phyloP scores from a whole-genome alignment of 257 asterid species.

The Petunia axillaris region DNA sequence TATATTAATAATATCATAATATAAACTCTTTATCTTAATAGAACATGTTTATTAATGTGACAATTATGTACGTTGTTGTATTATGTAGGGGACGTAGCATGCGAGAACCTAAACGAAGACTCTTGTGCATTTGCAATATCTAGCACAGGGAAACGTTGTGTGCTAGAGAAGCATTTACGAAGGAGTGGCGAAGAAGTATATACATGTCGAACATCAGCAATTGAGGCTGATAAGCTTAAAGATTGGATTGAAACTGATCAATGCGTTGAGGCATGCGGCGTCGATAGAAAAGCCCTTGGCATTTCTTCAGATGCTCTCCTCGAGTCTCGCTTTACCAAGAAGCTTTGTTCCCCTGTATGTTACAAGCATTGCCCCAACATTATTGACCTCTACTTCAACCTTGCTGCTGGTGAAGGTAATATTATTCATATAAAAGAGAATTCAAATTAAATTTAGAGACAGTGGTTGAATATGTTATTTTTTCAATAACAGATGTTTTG shows the following conservation, averaged over 20 bases:
- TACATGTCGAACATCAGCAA: constrained; percentile 61
- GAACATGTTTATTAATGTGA: too few species aligned
- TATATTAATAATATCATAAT: too few species aligned
- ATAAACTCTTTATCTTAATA: too few species aligned
- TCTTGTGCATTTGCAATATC: constrained; percentile 71
- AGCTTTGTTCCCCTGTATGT: constrained; percentile 71
- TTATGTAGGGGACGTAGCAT: constrained; percentile 49
- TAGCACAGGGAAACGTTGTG: constrained; percentile 63
- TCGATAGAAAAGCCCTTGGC: constrained; percentile 66
- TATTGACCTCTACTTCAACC: constrained; percentile 79
- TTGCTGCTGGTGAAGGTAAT: constrained; percentile 81
- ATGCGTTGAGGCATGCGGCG: constrained; percentile 65
- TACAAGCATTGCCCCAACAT: constrained; percentile 64
- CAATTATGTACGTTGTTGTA: background rate
- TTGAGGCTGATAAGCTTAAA: constrained; percentile 54
- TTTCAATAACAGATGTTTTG: too few species aligned
- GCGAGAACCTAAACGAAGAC: constrained; percentile 53
- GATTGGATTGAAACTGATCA: constrained; percentile 62
- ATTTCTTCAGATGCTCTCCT: constrained; percentile 79
- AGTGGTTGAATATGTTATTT: too few species aligned
- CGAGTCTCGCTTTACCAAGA: constrained; percentile 52
- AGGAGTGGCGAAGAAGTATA: constrained; percentile 52
- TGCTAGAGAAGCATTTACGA: constrained; percentile 61
- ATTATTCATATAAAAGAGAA: too few species aligned
- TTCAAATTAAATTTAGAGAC: too few species aligned